These are phyloP conservation scores for Diaporthe destruens DNA, from an alignment of 2,329 filamentous ascomycete genomes.

Conservation along the genomic window DNA sequence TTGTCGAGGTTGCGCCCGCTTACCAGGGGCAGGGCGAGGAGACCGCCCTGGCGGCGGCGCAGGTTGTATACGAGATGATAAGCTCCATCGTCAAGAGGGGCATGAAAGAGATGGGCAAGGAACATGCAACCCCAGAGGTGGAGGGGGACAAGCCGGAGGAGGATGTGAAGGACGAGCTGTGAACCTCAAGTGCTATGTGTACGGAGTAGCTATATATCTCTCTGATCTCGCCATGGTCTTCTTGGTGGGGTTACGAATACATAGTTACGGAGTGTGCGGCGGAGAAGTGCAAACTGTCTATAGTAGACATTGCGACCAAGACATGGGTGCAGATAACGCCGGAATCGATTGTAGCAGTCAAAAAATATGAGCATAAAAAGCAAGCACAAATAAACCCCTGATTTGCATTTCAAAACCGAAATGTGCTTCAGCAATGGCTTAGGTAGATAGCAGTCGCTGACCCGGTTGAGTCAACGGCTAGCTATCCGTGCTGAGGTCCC, in stretches of 20 bases:
- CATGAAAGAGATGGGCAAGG: constrained; percentile 53
- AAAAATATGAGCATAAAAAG: neutral
- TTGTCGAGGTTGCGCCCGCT: constrained; percentile 89
- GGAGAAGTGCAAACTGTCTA: neutral
- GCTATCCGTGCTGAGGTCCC: neutral
- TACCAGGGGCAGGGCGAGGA: constrained; percentile 86
- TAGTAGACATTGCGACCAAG: neutral
- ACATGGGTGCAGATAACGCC: neutral
- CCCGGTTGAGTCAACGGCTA: constrained; percentile 28
- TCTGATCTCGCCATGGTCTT: neutral
- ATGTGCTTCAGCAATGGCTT: constrained; percentile 5
- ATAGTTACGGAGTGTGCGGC: no score
- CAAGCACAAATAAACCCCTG: neutral
- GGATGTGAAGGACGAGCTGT: constrained; percentile 56
- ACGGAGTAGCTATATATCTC: neutral
- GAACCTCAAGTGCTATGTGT: neutral
- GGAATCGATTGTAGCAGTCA: neutral
- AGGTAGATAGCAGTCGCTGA: neutral
- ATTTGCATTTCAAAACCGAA: constrained; percentile 12
- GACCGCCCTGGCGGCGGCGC: constrained; percentile 85
- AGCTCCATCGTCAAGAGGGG: constrained; percentile 74
- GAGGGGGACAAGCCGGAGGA: constrained; percentile 42
- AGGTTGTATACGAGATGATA: constrained; percentile 88
- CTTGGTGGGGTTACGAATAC: neutral
- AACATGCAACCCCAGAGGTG: constrained; percentile 41